Conservation (phyloP, 306 rosid genomes). For the Arachis hypogaea region DNA sequence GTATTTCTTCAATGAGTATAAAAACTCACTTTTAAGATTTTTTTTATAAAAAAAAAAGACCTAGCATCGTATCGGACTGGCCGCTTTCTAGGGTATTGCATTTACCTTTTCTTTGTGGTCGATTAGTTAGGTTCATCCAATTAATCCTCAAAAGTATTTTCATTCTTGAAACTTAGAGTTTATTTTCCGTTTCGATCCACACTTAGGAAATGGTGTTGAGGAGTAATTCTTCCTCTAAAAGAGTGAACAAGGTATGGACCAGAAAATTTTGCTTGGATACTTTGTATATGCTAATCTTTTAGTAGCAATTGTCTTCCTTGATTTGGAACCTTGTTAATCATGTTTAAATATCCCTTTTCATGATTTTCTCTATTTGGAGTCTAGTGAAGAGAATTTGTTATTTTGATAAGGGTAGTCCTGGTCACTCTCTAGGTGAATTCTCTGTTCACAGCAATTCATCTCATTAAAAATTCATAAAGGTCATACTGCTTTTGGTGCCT, state of each 20-base stretch:
- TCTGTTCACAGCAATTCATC: constrained; percentile 4
- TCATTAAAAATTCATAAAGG: constrained; percentile 7
- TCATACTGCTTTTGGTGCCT: constrained; percentile 8
- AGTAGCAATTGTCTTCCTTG: not conserved
- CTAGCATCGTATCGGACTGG: not conserved
- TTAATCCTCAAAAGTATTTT: constrained; percentile 15
- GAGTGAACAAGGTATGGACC: constrained; percentile 42
- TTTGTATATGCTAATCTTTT: not conserved
- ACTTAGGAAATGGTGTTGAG: constrained; percentile 18
- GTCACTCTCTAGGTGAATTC: not conserved
- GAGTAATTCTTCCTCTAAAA: constrained; percentile 28
- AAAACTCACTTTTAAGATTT: constrained; percentile 13
- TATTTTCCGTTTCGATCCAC: constrained; percentile 20
- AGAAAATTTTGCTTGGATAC: not conserved
- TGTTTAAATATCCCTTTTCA: not conserved
- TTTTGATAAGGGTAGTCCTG: constrained; percentile 18
- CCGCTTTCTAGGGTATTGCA: constrained; percentile 19
- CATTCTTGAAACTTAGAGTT: not conserved
- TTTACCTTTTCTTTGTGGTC: not conserved
- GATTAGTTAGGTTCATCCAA: not conserved
- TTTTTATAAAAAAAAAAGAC: constrained; percentile 5
- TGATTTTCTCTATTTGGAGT: constrained; percentile 8
- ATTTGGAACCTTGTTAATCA: not conserved
- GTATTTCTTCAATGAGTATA: not conserved
- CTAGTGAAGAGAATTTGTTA: not conserved